These are phyloP conservation scores for Wickerhamomyces mucosus DNA, from an alignment of 805 yeast species.

Conservation along the genomic window DNA sequence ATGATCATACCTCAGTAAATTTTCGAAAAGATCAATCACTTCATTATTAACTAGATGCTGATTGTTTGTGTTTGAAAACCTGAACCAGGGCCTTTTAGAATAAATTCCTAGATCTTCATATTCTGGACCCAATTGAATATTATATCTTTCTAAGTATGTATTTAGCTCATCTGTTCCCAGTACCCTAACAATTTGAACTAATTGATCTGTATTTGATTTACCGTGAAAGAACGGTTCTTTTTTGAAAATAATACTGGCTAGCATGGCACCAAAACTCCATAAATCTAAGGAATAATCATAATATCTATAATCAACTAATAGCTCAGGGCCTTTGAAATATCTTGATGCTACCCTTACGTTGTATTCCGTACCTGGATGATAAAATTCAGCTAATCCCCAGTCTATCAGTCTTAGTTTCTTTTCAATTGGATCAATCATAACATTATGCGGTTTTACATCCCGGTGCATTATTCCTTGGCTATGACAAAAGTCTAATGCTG, in stretches of 20 bases:
- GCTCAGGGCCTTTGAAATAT: constrained; percentile 87
- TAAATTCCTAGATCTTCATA: constrained; percentile 70
- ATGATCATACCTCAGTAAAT: constrained; percentile 73
- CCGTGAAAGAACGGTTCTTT: constrained; percentile 93
- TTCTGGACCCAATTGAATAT: constrained; percentile 61
- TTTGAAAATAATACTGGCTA: constrained; percentile 81
- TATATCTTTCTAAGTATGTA: constrained; percentile 58
- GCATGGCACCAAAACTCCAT: constrained; percentile 90
- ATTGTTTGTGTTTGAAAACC: constrained; percentile 48
- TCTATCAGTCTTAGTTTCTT: constrained; percentile 68
- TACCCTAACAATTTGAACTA: constrained; percentile 82
- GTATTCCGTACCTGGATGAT: constrained; percentile 82
- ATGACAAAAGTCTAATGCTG: constrained; percentile 81
- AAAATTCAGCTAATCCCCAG: constrained; percentile 94
- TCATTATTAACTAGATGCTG: constrained; percentile 42
- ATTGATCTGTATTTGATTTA: constrained; percentile 81
- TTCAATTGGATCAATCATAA: constrained; percentile 76
- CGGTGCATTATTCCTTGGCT: constrained; percentile 93
- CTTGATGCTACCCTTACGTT: constrained; percentile 90
- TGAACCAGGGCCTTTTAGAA: constrained; percentile 56
- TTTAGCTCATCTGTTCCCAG: constrained; percentile 75
- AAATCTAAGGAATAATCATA: constrained; percentile 85
- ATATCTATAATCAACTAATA: constrained; percentile 69
- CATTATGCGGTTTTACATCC: constrained; percentile 90
- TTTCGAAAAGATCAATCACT: constrained; percentile 61